phyloP scores from a whole-genome alignment of 805 yeast species.

The Yamadazyma ubonensis region DNA sequence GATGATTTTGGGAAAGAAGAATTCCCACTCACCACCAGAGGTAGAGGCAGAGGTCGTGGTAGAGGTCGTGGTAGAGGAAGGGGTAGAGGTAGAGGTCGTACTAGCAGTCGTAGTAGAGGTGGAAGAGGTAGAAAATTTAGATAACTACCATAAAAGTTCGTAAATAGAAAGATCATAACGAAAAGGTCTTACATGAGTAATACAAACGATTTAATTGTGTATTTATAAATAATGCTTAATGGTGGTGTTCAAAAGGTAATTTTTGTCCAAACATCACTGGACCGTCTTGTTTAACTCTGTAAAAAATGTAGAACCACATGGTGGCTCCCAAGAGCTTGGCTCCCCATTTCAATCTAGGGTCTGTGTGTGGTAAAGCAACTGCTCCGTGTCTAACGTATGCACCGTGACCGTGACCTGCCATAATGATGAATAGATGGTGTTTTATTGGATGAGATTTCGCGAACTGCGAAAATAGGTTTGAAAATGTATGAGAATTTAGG shows the following conservation, averaged over 20 bases:
- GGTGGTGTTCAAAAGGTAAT: constrained; percentile 40
- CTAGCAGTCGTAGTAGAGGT: constrained; percentile 13
- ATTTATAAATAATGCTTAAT: constrained; percentile 9
- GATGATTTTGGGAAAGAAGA: constrained; percentile 16
- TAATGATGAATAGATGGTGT: constrained; percentile 16
- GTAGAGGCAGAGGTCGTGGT: constrained; percentile 17
- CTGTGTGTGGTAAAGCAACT: constrained; percentile 65
- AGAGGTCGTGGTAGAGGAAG: constrained; percentile 20
- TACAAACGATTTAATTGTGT: constrained; percentile 1
- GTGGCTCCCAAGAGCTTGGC: constrained; percentile 76
- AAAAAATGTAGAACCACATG: constrained; percentile 87
- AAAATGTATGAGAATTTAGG: too few relatives aligned
- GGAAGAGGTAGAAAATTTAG: constrained; percentile 13
- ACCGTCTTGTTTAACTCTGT: constrained; percentile 74
- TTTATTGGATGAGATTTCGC: constrained; percentile 9
- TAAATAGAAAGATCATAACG: neutral
- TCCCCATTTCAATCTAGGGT: constrained; percentile 54
- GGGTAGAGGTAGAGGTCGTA: constrained; percentile 11
- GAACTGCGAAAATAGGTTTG: neutral
- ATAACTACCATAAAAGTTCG: neutral
- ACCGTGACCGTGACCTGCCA: constrained; percentile 42
- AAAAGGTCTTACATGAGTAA: neutral
- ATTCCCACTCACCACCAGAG: constrained; percentile 7
- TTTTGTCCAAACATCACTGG: constrained; percentile 54
- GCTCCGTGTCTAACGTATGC: constrained; percentile 55